A percentile compares a stretch with the other conserved stretches of the same genome.
phyloP scores from a whole-genome alignment of 2,329 filamentous ascomycete genomes.

The Ceratocystis huliohia region DNA sequence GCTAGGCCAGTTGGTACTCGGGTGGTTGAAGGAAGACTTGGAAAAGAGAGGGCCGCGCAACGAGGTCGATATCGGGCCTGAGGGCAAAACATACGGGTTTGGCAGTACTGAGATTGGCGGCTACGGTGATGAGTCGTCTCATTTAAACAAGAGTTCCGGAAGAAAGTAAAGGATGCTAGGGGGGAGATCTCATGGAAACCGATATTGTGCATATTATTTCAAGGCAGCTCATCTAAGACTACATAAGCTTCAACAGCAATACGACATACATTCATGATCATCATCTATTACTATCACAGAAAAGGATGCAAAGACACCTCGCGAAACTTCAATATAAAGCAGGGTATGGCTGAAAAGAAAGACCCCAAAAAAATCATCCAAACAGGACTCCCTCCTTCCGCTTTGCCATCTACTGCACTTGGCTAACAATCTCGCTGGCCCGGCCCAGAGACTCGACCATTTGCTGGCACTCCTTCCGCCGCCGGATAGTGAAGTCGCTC shows the following conservation, averaged over 20 bases:
- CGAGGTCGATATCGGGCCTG: conserved; percentile 39
- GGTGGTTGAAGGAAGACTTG: conserved; percentile 75
- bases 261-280: background rate
- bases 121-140: conserved; percentile 42
- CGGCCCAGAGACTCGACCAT: conserved; percentile 91
- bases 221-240: background rate
- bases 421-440: conserved; percentile 91
- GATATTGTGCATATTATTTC: background rate
- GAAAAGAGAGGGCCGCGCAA: conserved; percentile 64
- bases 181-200: background rate
- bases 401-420: conserved; percentile 42
- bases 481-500: conserved; percentile 87
- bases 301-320: conserved; percentile 2
- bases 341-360: conserved; percentile 9
- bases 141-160: conserved; percentile 11
- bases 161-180: background rate
- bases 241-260: background rate
- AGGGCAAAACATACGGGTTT: conserved; percentile 51
- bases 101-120: conserved; percentile 41
- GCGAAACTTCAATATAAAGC: conserved; percentile 5
- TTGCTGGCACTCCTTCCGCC: conserved; percentile 95
- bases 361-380: background rate
- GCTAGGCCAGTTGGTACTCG: conserved; percentile 74
- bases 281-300: background rate
- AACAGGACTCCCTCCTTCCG: background rate